These are phyloP conservation scores for Sordariomycetes sp. DNA, from an alignment of 2,329 filamentous ascomycete genomes.

Conservation along the genomic window DNA sequence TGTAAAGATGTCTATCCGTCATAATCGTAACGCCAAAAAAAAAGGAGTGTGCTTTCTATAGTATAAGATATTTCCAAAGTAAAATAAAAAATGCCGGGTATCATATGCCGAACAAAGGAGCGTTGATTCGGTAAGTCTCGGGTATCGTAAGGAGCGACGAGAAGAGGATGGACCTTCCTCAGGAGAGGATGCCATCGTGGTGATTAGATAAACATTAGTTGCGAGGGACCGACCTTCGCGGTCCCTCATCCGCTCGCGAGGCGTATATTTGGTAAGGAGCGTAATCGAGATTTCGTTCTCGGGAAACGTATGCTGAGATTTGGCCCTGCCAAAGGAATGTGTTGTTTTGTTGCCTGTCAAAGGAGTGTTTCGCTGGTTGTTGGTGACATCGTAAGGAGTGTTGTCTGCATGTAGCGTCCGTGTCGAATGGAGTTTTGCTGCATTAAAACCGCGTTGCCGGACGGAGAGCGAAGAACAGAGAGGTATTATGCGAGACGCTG, in stretches of 20 bases:
- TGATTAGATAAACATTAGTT: background rate
- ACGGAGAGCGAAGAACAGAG: background rate
- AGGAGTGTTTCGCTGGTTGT: background rate
- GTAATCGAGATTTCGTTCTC: background rate
- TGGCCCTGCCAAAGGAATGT: background rate
- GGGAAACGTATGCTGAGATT: background rate
- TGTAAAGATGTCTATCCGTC: background rate
- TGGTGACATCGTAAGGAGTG: background rate
- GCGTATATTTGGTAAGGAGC: background rate
- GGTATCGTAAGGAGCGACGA: background rate
- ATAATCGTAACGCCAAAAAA: background rate
- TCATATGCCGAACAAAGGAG: background rate
- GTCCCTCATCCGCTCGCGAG: background rate
- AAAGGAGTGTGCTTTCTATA: background rate
- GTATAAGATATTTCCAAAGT: background rate
- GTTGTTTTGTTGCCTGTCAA: background rate
- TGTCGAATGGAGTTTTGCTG: background rate
- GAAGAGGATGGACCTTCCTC: background rate
- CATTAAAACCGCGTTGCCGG: background rate
- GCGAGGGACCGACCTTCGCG: background rate
- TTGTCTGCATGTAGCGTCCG: background rate
- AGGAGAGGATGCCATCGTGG: background rate
- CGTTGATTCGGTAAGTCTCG: background rate
- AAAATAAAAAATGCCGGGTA: background rate
- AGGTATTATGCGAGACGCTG: background rate